Evolutionary conservation across 805 yeast species (phyloP), one percentile per base, ranked within the genome.

Genomic region (Saturnispora saitoi): DNA sequence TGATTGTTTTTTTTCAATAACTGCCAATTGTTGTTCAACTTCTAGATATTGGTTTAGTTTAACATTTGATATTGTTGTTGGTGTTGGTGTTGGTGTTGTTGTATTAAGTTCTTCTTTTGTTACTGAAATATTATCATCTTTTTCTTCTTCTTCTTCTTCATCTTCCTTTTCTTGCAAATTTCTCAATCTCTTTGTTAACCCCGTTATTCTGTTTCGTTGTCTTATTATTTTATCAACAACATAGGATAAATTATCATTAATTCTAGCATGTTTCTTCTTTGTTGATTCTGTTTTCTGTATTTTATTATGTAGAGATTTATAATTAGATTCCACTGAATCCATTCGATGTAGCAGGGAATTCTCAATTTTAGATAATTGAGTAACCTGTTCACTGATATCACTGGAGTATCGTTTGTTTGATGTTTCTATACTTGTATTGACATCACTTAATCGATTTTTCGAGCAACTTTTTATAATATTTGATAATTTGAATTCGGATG

Each of bases 121-220:
- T n/a, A n/a, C n/a, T n/a, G n/a, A n/a, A n/a, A n/a, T n/a, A n/a
- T n/a, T n/a, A n/a, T n/a, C n/a, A n/a, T n/a, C n/a, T n/a, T n/a
- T n/a, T n/a, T n/a, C n/a, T n/a, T n/a, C n/a, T n/a, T n/a, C n/a
- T n/a, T n/a, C n/a, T n/a, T n/a, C n/a, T n/a, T n/a, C n/a, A n/a
- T n/a, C n/a, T n/a, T n/a, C n/a, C n/a, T n/a, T n/a, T n/a, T n/a
- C 53, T 48, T 0, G 73, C 69, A 44, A 75, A 52, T 22, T 55
- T 55, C 60, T 58, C 31, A 72, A 50, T 45, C 61, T 60, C 5
- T 52, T 48, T 2, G 67, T 54, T 17, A 64, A 46, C 3, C 49
- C 46, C 36, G 63, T 62, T 3, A 65, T 46, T 34, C 51, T 58
- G 17, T 45, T 50, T 43, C 51, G 55, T 1, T 62, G 53, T 2